These are phyloP conservation scores for Mycena olivaceomarginata DNA, from an alignment of 768 basidiomycete genomes.

Conservation along the genomic window DNA sequence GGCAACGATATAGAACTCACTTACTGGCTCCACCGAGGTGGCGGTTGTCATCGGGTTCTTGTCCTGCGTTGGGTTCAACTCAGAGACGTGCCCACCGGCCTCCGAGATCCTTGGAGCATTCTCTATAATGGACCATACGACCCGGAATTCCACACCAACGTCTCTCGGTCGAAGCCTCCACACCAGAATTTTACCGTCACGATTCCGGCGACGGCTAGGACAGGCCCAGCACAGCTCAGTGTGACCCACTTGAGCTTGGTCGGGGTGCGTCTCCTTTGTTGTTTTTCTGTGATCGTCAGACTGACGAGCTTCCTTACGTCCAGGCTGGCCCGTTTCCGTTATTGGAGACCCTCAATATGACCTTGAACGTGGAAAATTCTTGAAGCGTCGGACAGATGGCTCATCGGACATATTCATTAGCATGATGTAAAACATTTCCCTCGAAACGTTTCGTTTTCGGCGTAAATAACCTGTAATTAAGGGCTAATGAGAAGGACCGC, in stretches of 20 bases:
- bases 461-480: too few relatives aligned
- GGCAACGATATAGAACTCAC: constrained; percentile 20
- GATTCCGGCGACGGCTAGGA: constrained; percentile 48
- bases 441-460: too few relatives aligned
- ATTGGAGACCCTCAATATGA: constrained; percentile 28
- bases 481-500: too few relatives aligned
- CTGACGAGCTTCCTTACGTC: background rate
- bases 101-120: constrained; percentile 53
- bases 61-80: constrained; percentile 43
- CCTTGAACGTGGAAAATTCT: constrained; percentile 17
- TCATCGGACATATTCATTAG: too few relatives aligned
- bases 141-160: constrained; percentile 49
- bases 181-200: constrained; percentile 62
- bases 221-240: constrained; percentile 53
- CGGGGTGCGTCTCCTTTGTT: constrained; percentile 53
- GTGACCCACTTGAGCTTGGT: constrained; percentile 55
- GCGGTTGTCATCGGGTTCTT: constrained; percentile 55
- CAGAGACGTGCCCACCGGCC: constrained; percentile 40
- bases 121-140: constrained; percentile 61
- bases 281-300: background rate
- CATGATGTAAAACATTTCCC: too few relatives aligned
- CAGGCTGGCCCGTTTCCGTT: constrained; percentile 37
- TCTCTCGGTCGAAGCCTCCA: constrained; percentile 44
- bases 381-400: too few relatives aligned
- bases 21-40: constrained; percentile 53